phyloP scores from a whole-genome alignment of 805 yeast species.

The Clavispora santaluciae region DNA sequence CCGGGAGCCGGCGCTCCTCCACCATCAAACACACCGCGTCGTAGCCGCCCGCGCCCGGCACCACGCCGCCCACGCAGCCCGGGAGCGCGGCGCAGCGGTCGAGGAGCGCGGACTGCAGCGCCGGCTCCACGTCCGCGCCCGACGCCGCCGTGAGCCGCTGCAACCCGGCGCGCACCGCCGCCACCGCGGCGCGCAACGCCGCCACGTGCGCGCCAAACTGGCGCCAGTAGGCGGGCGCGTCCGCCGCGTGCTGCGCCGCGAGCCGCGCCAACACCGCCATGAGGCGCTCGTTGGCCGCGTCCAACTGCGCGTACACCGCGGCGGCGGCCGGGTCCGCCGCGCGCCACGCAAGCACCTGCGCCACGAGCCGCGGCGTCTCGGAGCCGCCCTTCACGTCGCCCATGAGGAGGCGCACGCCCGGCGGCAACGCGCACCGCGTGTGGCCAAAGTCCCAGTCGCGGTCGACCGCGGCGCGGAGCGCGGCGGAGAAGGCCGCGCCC shows the following conservation, averaged over 20 bases:
- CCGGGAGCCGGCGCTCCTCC: conserved; percentile 34
- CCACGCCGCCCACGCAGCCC: conserved; percentile 93
- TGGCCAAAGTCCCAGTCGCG: conserved; percentile 60
- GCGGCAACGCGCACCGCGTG: conserved; percentile 59
- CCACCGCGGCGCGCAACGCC: conserved; percentile 37
- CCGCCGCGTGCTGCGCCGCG: conserved; percentile 21
- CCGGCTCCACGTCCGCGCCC: conserved; percentile 88
- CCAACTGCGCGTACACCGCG: conserved; percentile 49
- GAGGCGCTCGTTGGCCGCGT: conserved; percentile 54
- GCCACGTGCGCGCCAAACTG: conserved; percentile 20
- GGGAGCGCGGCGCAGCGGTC: conserved; percentile 44
- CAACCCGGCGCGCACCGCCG: conserved; percentile 51
- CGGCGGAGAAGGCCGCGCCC: conserved; percentile 5
- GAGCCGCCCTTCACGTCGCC: conserved; percentile 94
- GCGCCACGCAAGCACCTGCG: conserved; percentile 71
- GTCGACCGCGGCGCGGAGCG: conserved; percentile 35
- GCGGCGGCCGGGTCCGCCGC: conserved; percentile 45
- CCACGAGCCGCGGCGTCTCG: conserved; percentile 87
- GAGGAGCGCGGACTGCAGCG: conserved; percentile 63
- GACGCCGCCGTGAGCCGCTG: conserved; percentile 57
- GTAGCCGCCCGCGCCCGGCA: conserved; percentile 98
- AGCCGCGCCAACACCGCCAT: conserved; percentile 45
- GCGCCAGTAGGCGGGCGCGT: not conserved
- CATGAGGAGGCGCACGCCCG: conserved; percentile 67
- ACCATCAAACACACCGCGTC: conserved; percentile 84